Conservation (phyloP, 345 rosid genomes). For the Euclidium syriacum region DNA sequence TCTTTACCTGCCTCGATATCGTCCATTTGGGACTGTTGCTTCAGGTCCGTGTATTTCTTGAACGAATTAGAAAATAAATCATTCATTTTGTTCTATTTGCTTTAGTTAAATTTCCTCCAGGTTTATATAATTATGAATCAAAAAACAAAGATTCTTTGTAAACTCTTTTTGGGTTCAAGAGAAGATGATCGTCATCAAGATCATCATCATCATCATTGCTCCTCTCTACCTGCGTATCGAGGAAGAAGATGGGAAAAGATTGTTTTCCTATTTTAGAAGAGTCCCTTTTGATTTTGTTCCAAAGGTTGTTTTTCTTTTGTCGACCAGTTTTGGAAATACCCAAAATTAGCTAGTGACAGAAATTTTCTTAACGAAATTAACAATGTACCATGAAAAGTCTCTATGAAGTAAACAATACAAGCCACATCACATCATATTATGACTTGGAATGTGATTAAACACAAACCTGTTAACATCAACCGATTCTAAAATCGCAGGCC, state of each 20-base stretch:
- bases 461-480: too few species aligned
- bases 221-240: neutral
- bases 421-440: neutral
- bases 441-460: too few species aligned
- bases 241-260: neutral
- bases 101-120: too few species aligned
- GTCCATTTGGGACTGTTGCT: constrained; percentile 46
- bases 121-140: neutral
- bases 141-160: neutral
- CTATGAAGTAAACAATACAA: neutral
- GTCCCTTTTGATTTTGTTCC: neutral
- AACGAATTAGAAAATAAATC: constrained; percentile 77
- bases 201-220: constrained; percentile 7
- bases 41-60: constrained; percentile 67
- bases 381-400: neutral
- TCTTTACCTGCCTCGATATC: constrained; percentile 69
- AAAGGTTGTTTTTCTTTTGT: neutral
- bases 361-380: constrained; percentile 10
- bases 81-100: constrained; percentile 47
- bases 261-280: neutral
- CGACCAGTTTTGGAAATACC: neutral
- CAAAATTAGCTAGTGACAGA: constrained; percentile 13
- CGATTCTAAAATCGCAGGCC: too few species aligned
- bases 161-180: neutral
- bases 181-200: constrained; percentile 7